A percentile compares a stretch with the other conserved stretches of the same genome.
Evolutionary conservation across 805 yeast species (phyloP).

Genomic region (Metschnikowia similis): DNA sequence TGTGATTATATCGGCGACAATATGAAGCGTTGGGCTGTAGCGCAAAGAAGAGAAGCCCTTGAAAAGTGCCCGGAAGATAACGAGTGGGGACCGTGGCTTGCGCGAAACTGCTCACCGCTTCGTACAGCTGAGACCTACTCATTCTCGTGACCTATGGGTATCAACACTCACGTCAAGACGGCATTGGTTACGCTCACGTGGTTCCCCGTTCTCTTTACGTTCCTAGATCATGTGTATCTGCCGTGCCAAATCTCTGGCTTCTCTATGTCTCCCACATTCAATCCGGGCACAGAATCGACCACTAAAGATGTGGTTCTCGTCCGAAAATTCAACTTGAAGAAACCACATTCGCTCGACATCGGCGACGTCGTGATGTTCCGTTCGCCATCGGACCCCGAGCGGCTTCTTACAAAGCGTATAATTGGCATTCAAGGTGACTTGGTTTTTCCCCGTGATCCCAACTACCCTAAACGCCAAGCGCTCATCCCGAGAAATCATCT

Average conservation of each 20-base stretch:
- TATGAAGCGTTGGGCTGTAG: no score
- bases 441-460: conserved; percentile 51
- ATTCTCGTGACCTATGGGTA: not conserved
- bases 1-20: no score
- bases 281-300: conserved; percentile 53
- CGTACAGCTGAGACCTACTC: not conserved
- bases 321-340: conserved; percentile 56
- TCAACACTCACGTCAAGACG: conserved; percentile 16
- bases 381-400: conserved; percentile 77
- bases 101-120: not conserved
- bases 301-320: conserved; percentile 60
- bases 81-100: not conserved
- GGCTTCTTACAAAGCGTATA: conserved; percentile 73
- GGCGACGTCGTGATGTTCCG: conserved; percentile 76
- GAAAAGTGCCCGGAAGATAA: no score
- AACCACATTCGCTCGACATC: conserved; percentile 42
- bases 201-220: conserved; percentile 73
- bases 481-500: conserved; percentile 73
- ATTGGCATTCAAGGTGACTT: conserved; percentile 72
- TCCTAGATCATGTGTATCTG: conserved; percentile 67
- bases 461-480: conserved; percentile 62
- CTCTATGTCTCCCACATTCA: conserved; percentile 87
- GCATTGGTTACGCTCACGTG: conserved; percentile 44
- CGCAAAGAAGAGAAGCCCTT: no score
- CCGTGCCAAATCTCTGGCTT: conserved; percentile 72